phyloP scores from a whole-genome alignment of 2,329 filamentous ascomycete species.

The Diaporthe sp. region DNA sequence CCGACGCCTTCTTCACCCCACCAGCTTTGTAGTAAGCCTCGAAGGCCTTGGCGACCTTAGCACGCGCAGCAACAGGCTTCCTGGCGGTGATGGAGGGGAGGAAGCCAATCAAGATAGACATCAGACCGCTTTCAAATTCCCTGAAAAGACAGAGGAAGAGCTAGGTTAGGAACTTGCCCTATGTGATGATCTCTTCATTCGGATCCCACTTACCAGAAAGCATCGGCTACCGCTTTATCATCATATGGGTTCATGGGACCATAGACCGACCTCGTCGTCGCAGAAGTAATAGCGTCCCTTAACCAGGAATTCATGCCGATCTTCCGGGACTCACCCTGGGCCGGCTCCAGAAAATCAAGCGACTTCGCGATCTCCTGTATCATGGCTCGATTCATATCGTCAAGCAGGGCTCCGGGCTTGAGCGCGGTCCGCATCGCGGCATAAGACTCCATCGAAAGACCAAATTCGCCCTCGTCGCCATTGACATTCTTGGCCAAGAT shows the following conservation, averaged over 20 bases:
- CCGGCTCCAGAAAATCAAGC: conserved; percentile 24
- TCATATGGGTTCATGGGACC: conserved; percentile 56
- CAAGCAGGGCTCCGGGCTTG: conserved; percentile 47
- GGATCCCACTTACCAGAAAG: conserved; percentile 50
- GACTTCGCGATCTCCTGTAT: conserved; percentile 47
- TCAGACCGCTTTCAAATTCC: conserved; percentile 43
- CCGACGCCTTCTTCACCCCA: conserved; percentile 53
- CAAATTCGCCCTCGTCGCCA: conserved; percentile 51
- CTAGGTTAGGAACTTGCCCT: background rate
- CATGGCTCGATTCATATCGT: conserved; percentile 52
- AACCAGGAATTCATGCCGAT: conserved; percentile 45
- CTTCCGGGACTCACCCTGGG: conserved; percentile 34
- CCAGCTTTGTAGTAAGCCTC: conserved; percentile 53
- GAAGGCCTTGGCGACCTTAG: conserved; percentile 51
- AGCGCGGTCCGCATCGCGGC: conserved; percentile 50
- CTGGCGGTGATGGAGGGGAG: conserved; percentile 48
- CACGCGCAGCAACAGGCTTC: conserved; percentile 49
- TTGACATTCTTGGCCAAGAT: conserved; percentile 49
- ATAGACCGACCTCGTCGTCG: conserved; percentile 55
- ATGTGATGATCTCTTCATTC: background rate
- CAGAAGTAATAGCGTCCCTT: conserved; percentile 49
- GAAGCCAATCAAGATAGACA: conserved; percentile 44
- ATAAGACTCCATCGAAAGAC: conserved; percentile 50
- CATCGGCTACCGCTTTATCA: conserved; percentile 49
- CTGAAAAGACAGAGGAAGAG: background rate